These are phyloP conservation scores for Fraxinus albicans DNA, from an alignment of 305 asterid genomes.

Conservation along the genomic window DNA sequence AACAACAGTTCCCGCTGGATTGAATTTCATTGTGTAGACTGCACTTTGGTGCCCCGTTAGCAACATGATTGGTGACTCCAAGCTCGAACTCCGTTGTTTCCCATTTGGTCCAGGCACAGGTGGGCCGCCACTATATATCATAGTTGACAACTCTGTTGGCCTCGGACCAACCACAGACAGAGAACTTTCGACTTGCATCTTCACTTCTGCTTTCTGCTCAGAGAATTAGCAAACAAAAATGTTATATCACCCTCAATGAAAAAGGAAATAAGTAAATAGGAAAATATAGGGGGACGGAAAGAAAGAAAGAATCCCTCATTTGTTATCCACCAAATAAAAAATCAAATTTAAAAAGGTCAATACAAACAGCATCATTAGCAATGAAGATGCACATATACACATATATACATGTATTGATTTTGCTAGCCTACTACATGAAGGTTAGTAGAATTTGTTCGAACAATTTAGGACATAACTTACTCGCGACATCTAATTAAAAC, in stretches of 20 bases:
- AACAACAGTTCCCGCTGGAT: constrained; percentile 76
- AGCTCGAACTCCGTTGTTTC: constrained; percentile 71
- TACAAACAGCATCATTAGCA: not conserved
- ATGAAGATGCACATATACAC: not conserved
- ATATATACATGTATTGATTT: not conserved
- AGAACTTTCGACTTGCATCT: constrained; percentile 86
- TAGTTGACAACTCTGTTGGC: constrained; percentile 67
- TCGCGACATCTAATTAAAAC: not conserved
- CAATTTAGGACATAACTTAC: not conserved
- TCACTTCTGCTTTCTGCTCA: constrained; percentile 25
- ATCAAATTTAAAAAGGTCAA: not conserved
- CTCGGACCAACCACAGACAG: constrained; percentile 78
- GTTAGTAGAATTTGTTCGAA: not conserved
- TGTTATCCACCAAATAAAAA: not conserved
- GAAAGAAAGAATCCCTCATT: not conserved
- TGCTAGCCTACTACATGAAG: not conserved
- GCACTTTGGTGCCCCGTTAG: constrained; percentile 90
- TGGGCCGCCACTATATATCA: constrained; percentile 39
- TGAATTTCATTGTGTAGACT: constrained; percentile 81
- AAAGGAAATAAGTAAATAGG: not conserved
- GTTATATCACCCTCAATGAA: constrained; percentile 1
- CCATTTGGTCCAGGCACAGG: constrained; percentile 53
- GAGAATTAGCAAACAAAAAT: not conserved
- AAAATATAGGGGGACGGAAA: not conserved
- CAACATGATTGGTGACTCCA: constrained; percentile 91